Base-by-base conservation (phyloP, 2,329 filamentous ascomycete genomes). In the Fusarium nygamai region DNA sequence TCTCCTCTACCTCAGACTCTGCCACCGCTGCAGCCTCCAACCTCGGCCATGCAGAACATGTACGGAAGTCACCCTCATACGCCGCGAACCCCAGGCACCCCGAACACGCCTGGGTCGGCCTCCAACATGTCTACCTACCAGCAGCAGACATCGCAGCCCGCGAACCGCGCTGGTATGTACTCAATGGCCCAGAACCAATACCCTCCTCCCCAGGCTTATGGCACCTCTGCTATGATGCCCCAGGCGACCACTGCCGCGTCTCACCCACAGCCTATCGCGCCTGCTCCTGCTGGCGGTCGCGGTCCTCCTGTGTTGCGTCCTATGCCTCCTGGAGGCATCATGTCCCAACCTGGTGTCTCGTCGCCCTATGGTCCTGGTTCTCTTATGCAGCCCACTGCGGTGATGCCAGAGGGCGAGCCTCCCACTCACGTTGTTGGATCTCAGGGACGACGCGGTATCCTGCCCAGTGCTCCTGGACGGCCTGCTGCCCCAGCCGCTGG, bases 361-460 rank as follows among this genome's bases (percentile, higher is more conserved):
- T 90, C 89, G 41, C 89, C 91, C 12, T 93, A 92, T 78, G 89
- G 87, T 61, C 88, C 88, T 71, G 85, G 85, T 82, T 84, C 86
- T 12, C 82, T 89, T 76, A 90, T 91, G 87, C 85, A 86, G 63
- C 89, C 86, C 80, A 87, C 85, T 76, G 85, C 85, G 76, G 88
- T 89, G 77, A 82, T 89, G 68, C 86, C 86, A 67, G 90, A 90
- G 54, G 84, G 83, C 39, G 90, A 92, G 19, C 90, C 92, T 78
- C 94, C 93, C 22, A 96, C 94, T 38, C 96, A 98, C 80, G 96
- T 98, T 56, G 96, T 98, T 62, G 96, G 96, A 61, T 97, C 95
- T 33, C 96, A 98, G 85, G 96, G 96, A 67, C 92, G 96, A 73
- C 91, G 96, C 76, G 96, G 96, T 56, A 97, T 98, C 44, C 85